These are phyloP conservation scores for Neurospora sp. DNA, from an alignment of 495 filamentous ascomycete species.

Conservation along the genomic window DNA sequence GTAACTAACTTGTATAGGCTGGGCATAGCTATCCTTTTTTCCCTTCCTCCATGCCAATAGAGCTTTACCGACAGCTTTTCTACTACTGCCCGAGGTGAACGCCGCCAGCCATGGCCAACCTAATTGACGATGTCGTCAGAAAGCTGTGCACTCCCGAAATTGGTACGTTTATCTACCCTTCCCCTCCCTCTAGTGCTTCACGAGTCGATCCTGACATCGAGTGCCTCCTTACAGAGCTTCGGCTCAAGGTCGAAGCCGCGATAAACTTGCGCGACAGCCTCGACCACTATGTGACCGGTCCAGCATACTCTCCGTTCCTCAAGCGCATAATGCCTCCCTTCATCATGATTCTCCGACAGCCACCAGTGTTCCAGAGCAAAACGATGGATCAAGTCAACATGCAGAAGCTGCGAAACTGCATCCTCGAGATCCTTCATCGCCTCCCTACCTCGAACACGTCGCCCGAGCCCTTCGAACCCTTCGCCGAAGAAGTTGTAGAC, in stretches of 20 bases:
- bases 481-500: slow-evolving; percentile 77
- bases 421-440: slow-evolving; percentile 90
- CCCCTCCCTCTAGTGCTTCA: not conserved
- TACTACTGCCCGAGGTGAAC: slow-evolving; percentile 12
- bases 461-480: slow-evolving; percentile 72
- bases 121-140: slow-evolving; percentile 44
- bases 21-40: not conserved
- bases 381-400: slow-evolving; percentile 64
- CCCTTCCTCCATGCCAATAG: not conserved
- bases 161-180: slow-evolving; percentile 24
- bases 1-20: not conserved
- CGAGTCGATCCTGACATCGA: not conserved
- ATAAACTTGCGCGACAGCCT: slow-evolving; percentile 76
- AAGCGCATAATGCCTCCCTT: slow-evolving; percentile 85
- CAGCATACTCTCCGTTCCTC: slow-evolving; percentile 64
- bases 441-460: slow-evolving; percentile 60
- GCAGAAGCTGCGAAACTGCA: slow-evolving; percentile 80
- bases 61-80: not conserved
- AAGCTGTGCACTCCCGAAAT: slow-evolving; percentile 42
- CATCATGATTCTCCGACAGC: slow-evolving; percentile 70
- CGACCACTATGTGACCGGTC: slow-evolving; percentile 50
- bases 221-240: slow-evolving; percentile 46
- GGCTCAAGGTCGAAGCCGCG: slow-evolving; percentile 64
- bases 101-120: slow-evolving; percentile 40
- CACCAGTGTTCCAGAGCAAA: slow-evolving; percentile 82